Evolutionary conservation across 371 early-diverging fungal species (phyloP), one percentile per base, ranked within the genome.

Genomic region (Zychaea mexicana): DNA sequence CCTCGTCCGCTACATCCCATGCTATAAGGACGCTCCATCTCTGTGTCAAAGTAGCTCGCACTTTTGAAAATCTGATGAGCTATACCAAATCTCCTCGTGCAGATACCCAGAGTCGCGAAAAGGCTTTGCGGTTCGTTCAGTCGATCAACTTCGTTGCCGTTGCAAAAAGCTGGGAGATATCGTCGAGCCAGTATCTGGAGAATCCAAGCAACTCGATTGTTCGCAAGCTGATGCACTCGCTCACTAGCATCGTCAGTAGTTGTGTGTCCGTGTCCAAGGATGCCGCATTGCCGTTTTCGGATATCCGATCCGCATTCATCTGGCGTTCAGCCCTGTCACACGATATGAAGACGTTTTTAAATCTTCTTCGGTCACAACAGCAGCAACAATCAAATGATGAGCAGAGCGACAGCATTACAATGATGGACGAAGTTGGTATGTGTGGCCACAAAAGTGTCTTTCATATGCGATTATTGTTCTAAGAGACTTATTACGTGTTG

Each of bases 171-270:
- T 63, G 64, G 64, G 30, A 45, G 13, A 22, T 19, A n/a, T 21
- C 36, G 27, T 36, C 42, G 0, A 24, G 46, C 17, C 24, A 19
- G 6, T 39, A 49, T 32, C 47, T 42, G n/a, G 32, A 33, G 22
- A 12, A 49, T 24, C 49, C 49, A 22, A 7, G 9, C 10, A 49
- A 49, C n/a, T 49, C 49, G 12, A 24, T 24, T 12, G 24, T 24
- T 13, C 49, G 49, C 10, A 55, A 63, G 38, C 28, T 63, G 32
- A 53, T 60, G 42, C 47, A 60, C 27, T 66, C 66, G 4, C 60
- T 66, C n/a, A 46, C 61, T 15, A 45, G 54, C 13, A 55, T 60
- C 45, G 61, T 66, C 31, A 46, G 30, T 27, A 49, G 46, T 36
- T 66, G 61, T 27, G 26, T 52, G 2, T n/a, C 22, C 2, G 19